Conservation (phyloP, 2,329 filamentous ascomycete genomes). For the Raffaelea arxii region DNA sequence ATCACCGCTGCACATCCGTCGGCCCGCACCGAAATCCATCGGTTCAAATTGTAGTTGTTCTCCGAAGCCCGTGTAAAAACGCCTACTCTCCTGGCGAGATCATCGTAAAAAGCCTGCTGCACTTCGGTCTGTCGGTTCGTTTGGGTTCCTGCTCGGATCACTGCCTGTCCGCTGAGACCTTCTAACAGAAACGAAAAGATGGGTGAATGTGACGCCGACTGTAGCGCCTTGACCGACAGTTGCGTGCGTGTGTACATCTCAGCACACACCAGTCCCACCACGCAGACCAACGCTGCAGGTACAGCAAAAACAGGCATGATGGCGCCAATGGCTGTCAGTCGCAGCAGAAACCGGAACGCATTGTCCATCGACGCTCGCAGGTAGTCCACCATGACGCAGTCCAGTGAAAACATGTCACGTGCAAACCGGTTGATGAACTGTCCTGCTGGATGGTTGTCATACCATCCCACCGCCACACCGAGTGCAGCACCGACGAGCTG, state of each 20-base stretch:
- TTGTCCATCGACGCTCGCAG: conserved; percentile 33
- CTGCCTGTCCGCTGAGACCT: conserved; percentile 2
- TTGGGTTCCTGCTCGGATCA: conserved; percentile 7
- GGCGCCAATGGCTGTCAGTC: conserved; percentile 24
- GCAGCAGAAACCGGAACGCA: conserved; percentile 24
- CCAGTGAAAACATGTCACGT: conserved; percentile 44
- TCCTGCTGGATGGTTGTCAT: conserved; percentile 31
- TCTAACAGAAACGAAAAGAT: conserved; percentile 1
- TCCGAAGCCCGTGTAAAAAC: conserved; percentile 36
- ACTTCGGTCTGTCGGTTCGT: conserved; percentile 15
- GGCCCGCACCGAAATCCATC: conserved; percentile 46
- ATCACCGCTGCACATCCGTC: conserved; percentile 35
- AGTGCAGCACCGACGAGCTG: conserved; percentile 42
- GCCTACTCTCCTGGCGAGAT: conserved; percentile 40
- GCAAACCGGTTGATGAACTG: conserved; percentile 22
- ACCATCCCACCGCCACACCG: conserved; percentile 46
- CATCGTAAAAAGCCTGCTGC: conserved; percentile 34
- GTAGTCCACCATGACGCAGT: conserved; percentile 35
- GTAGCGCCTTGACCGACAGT: conserved; percentile 21
- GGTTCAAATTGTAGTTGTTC: conserved; percentile 44
- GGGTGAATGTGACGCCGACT: conserved; percentile 13
- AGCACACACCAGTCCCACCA: conserved; percentile 34
- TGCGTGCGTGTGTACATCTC: conserved; percentile 41
- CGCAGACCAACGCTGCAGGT: conserved; percentile 34
- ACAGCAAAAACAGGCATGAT: conserved; percentile 43